phyloP scores from a whole-genome alignment of 2,329 filamentous ascomycete genomes.

The Scedosporium dehoogii region DNA sequence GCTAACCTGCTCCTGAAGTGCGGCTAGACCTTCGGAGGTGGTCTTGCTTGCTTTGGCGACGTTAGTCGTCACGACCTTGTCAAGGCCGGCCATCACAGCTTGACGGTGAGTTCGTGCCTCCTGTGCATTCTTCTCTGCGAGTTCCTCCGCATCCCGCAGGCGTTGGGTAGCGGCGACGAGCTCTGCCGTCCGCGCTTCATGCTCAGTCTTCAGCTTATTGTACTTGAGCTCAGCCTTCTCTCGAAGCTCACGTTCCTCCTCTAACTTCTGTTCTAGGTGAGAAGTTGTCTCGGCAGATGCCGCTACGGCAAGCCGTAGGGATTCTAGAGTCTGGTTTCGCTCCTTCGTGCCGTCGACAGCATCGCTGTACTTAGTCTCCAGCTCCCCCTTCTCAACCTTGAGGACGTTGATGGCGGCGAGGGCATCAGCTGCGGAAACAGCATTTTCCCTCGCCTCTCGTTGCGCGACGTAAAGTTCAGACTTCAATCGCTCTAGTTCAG shows the following conservation, averaged over 20 bases:
- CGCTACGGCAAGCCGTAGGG: constrained; percentile 66
- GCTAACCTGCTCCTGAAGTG: constrained; percentile 71
- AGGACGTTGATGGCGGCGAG: constrained; percentile 64
- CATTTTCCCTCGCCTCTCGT: constrained; percentile 69
- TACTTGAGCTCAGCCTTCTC: constrained; percentile 71
- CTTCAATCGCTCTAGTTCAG: constrained; percentile 77
- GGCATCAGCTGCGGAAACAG: constrained; percentile 67
- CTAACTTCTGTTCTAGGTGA: constrained; percentile 69
- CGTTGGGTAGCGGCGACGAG: constrained; percentile 64
- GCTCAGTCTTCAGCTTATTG: constrained; percentile 65
- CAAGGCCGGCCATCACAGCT: constrained; percentile 73
- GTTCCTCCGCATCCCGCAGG: constrained; percentile 74
- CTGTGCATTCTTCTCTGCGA: constrained; percentile 76
- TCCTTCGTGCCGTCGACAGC: constrained; percentile 57
- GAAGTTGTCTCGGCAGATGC: constrained; percentile 69
- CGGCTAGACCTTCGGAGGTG: constrained; percentile 56
- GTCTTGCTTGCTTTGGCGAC: constrained; percentile 34
- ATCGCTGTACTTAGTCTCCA: constrained; percentile 59
- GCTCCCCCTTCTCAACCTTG: constrained; percentile 76
- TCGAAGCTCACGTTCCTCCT: constrained; percentile 69
- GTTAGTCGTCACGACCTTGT: constrained; percentile 55
- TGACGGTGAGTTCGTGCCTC: constrained; percentile 80
- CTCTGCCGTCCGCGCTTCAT: constrained; percentile 71
- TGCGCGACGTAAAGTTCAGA: constrained; percentile 76
- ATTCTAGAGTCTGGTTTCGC: constrained; percentile 60